Conservation (phyloP, 345 rosid genomes). For the Ceriops zippeliana region DNA sequence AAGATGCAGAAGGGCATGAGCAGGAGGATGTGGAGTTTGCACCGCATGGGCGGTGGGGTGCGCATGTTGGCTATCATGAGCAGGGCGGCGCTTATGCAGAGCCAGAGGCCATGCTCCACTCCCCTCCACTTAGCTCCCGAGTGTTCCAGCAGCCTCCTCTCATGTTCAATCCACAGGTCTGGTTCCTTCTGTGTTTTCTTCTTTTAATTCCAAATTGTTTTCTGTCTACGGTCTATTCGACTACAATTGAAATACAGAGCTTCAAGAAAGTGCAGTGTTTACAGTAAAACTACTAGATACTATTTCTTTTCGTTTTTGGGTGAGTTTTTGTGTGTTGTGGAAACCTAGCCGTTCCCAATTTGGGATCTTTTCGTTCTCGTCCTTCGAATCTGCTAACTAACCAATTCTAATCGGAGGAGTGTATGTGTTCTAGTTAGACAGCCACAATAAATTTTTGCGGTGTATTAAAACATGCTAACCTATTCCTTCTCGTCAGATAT, state of each 20-base stretch:
- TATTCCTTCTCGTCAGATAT: neutral
- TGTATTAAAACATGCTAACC: neutral
- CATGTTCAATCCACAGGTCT: conserved; percentile 34
- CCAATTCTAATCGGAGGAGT: too few relatives aligned
- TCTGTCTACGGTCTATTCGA: too few relatives aligned
- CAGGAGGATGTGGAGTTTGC: conserved; percentile 20
- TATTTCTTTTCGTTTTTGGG: too few relatives aligned
- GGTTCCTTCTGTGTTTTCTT: neutral
- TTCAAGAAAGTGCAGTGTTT: too few relatives aligned
- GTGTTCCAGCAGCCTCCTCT: conserved; percentile 24
- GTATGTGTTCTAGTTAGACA: too few relatives aligned
- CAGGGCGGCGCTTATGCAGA: conserved; percentile 18
- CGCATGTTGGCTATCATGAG: conserved; percentile 11
- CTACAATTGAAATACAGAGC: too few relatives aligned
- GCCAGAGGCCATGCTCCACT: conserved; percentile 34
- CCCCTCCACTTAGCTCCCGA: conserved; percentile 27
- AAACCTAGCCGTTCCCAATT: too few relatives aligned
- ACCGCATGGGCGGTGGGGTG: conserved; percentile 9
- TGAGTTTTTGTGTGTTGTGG: too few relatives aligned
- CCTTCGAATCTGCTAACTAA: too few relatives aligned
- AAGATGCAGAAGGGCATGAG: conserved; percentile 26
- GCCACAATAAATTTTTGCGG: too few relatives aligned
- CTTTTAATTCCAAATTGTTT: neutral
- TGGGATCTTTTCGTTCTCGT: too few relatives aligned
- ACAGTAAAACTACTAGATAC: too few relatives aligned